phyloP scores from a whole-genome alignment of 345 rosid species.

The Eutrema japonicum region DNA sequence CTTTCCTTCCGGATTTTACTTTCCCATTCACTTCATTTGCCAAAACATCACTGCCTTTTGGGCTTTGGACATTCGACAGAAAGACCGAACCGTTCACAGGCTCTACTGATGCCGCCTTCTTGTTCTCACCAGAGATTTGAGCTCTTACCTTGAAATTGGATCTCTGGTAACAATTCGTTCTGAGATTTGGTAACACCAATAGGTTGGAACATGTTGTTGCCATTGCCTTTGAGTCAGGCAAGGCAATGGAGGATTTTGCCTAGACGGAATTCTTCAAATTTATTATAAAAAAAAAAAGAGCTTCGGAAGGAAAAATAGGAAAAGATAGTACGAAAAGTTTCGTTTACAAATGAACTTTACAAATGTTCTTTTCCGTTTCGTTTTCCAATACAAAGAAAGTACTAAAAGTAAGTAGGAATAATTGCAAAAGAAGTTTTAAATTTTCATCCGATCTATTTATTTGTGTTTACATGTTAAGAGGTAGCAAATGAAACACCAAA shows the following conservation, averaged over 20 bases:
- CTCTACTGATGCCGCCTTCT: slow-evolving; percentile 40
- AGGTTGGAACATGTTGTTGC: slow-evolving; percentile 45
- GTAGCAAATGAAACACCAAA: neutral
- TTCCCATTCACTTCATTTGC: slow-evolving; percentile 44
- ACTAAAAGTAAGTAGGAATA: neutral
- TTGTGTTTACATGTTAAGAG: neutral
- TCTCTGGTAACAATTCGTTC: slow-evolving; percentile 37
- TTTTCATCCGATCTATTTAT: neutral
- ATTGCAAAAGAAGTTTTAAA: neutral
- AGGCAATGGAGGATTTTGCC: neutral
- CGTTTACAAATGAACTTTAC: too few relatives aligned
- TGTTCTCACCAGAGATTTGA: slow-evolving; percentile 51
- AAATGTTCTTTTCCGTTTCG: neutral
- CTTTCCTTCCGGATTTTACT: slow-evolving; percentile 40
- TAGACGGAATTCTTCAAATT: neutral
- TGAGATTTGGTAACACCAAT: slow-evolving; percentile 36
- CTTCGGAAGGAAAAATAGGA: neutral
- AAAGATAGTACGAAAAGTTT: too few relatives aligned
- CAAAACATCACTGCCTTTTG: slow-evolving; percentile 23
- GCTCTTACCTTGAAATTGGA: slow-evolving; percentile 53
- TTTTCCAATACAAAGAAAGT: neutral
- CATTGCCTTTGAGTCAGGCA: slow-evolving; percentile 34
- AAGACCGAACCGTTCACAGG: slow-evolving; percentile 49
- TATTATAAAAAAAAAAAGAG: neutral
- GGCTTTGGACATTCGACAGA: slow-evolving; percentile 39